Evolutionary conservation across 1,139 yeast genomes (phyloP).

Genomic region (Blastobotrys persicus): DNA sequence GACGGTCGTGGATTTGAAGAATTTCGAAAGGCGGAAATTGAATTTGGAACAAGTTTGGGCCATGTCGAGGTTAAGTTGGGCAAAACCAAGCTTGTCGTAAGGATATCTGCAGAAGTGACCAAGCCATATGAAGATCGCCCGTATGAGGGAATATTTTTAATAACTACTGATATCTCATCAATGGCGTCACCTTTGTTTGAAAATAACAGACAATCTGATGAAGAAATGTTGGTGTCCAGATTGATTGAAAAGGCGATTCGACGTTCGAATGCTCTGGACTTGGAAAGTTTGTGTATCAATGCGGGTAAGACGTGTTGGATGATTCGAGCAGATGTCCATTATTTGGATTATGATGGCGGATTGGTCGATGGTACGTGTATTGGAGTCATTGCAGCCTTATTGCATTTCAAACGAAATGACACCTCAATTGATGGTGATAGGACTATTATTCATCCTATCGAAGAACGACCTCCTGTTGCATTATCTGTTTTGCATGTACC

Average conservation of each 20-base stretch:
- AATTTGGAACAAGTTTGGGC: slow-evolving; percentile 71
- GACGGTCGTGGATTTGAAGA: slow-evolving; percentile 69
- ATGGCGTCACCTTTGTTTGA: slow-evolving; percentile 89
- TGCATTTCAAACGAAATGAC: slow-evolving; percentile 84
- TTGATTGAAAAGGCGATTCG: slow-evolving; percentile 88
- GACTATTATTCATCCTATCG: slow-evolving; percentile 63
- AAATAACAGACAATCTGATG: slow-evolving; percentile 65
- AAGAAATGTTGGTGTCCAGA: slow-evolving; percentile 75
- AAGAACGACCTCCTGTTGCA: slow-evolving; percentile 85
- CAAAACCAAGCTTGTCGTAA: slow-evolving; percentile 64
- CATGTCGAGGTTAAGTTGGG: slow-evolving; percentile 79
- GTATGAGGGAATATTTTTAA: slow-evolving; percentile 83
- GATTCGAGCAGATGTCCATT: slow-evolving; percentile 84
- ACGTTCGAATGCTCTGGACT: slow-evolving; percentile 84
- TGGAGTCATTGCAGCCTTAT: slow-evolving; percentile 82
- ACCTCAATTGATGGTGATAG: slow-evolving; percentile 71
- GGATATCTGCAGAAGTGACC: slow-evolving; percentile 76
- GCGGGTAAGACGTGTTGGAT: slow-evolving; percentile 94
- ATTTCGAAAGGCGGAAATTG: slow-evolving; percentile 60
- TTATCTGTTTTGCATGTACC: slow-evolving; percentile 86
- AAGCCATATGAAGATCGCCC: slow-evolving; percentile 90
- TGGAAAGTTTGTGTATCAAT: slow-evolving; percentile 83
- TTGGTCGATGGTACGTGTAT: slow-evolving; percentile 86
- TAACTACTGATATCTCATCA: slow-evolving; percentile 82
- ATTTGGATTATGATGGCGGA: slow-evolving; percentile 87